Evolutionary conservation across 2,329 filamentous ascomycete genomes (phyloP), one percentile per base, ranked within the genome.

Genomic region (Lachnellula cervina): DNA sequence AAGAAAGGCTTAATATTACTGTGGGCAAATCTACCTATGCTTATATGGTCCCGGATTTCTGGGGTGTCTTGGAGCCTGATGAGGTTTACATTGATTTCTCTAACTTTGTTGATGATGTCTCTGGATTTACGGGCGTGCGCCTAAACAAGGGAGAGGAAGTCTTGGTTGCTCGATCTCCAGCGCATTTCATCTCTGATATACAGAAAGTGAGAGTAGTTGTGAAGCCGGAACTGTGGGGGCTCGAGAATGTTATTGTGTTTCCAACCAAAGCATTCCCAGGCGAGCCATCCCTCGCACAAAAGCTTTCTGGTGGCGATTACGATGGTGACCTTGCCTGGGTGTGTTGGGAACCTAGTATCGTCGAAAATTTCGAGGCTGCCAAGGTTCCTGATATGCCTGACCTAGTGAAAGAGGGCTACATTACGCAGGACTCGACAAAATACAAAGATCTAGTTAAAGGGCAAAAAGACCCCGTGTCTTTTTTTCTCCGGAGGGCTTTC

Each of bases 171-270:
- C 78, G 89, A 19, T 82, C 84, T 1, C 89, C 89, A 0, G 84
- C 87, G 0, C 82, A 90, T 64, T 81, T 86, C 21, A 75, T 77
- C 0, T 89, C 84, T 28, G 89, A 94, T 59, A 83, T 93, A 0
- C 89, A 92, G 64, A 86, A 80, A 54, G 85, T 87, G 7, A 77
- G 71, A 38, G 80, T 77, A 0, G 81, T 85, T 0, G 82, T 79
- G 57, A 77, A 74, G n/a, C 76, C 78, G 0, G 77, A 84, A 43
- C 72, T 93, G 0, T 80, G 84, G 3, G 80, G 82, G 2, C 71
- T 96, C 0, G 87, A 87, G 58, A 87, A 97, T 63, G 84, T 96
- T 1, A 77, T 94, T 14, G 79, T 97, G 0, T 97, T 97, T 62
- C 77, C 89, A 0, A 76, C 75, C 0, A 80, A 79, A 57, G 88